Base-by-base conservation (phyloP, 192 early-diverging fungal species). In the Oehlia diaphana region DNA sequence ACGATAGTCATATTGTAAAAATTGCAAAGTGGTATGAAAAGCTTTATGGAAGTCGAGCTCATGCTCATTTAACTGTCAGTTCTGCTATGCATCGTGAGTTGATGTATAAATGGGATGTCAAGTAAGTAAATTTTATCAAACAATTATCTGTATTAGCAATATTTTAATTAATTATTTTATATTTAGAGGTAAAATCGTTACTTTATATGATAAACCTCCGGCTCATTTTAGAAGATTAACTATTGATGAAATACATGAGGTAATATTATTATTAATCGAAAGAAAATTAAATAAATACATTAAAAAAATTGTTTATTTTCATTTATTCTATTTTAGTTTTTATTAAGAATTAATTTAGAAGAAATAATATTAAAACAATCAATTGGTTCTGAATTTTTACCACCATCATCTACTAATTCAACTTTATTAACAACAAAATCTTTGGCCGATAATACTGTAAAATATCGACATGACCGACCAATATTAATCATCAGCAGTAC, bases 401-500 rank as follows among this genome's bases (percentile, higher is more conserved):
- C 82, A 21, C 44, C 61, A 12, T 81, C 85, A 21, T 68, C 81
- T 1, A 65, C 79, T 21, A 78, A 79, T 66, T 78, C 83, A 53
- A 88, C 89, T 3, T 33, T 89, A 35, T 77, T 91, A 23, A 91
- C 87, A 4, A 78, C 79, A 35, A 86, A 86, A 79, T 80, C 75
- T 33, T 50, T 80, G 9, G 58, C 78, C 19, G 37, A 68, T 13
- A 72, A 72, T 23, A 44, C 81, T 9, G 81, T 80, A 14, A 77
- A 72, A 39, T 89, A 84, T 80, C 86, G 88, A 42, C 42, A 49
- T 6, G 86, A 90, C 70, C 89, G 97, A 61, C 94, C 94, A 3
- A 88, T 87, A 77, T 83, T 99, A 65, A 82, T 99, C 72, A 92
- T 98, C 39, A 94, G 93, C 81, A 93, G 90, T 82, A 97, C 96